These are phyloP conservation scores for Cryptosporidium tyzzeri DNA, from an alignment of 169 alveolate species.

Conservation along the genomic window DNA sequence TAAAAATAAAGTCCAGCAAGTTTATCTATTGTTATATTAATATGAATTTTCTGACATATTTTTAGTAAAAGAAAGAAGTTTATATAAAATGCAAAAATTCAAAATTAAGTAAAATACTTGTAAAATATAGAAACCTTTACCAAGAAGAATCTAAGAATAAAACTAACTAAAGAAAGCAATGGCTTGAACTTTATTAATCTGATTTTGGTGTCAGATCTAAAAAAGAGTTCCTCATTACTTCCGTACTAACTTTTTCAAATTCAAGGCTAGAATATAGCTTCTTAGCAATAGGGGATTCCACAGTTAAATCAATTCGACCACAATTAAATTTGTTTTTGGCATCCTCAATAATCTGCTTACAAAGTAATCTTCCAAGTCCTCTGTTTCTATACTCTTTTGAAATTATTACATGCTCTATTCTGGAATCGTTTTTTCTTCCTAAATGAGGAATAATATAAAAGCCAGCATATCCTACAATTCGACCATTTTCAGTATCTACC, in stretches of 20 bases:
- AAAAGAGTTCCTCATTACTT: slow-evolving; percentile 63
- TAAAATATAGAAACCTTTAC: background rate
- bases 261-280: slow-evolving; percentile 41
- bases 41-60: too few species aligned
- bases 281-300: slow-evolving; percentile 54
- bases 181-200: background rate
- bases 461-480: slow-evolving; percentile 62
- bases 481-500: slow-evolving; percentile 31
- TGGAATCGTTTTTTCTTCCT: slow-evolving; percentile 63
- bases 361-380: slow-evolving; percentile 55
- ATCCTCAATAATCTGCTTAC: slow-evolving; percentile 53
- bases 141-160: background rate
- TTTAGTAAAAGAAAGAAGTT: background rate
- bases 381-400: slow-evolving; percentile 53
- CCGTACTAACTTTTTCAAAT: slow-evolving; percentile 37
- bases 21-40: too few species aligned
- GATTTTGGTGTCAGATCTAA: background rate
- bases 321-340: slow-evolving; percentile 61
- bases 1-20: background rate
- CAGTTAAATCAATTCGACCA: slow-evolving; percentile 65
- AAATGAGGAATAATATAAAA: slow-evolving; percentile 67
- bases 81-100: background rate
- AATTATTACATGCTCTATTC: slow-evolving; percentile 58
- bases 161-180: background rate
- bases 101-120: background rate